Evolutionary conservation across 176 grass and related monocot genomes (phyloP).

Genomic region (Neostapfia colusana): DNA sequence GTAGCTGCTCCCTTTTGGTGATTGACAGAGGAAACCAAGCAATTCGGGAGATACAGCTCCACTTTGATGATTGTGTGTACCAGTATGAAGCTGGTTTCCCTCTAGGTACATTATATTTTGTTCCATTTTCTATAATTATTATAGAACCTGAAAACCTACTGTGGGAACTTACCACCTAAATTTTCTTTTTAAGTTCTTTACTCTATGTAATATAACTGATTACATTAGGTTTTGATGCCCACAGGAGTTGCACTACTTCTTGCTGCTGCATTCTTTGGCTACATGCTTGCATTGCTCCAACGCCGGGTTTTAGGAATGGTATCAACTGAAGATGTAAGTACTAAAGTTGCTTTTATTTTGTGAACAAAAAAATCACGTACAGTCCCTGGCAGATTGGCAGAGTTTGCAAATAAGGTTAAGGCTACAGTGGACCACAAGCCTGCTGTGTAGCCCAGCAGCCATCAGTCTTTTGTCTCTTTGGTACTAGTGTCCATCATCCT

Average conservation of each 20-base stretch:
- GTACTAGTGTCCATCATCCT: slow-evolving; percentile 38
- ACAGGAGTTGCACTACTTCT: slow-evolving; percentile 70
- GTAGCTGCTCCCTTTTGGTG: slow-evolving; percentile 95
- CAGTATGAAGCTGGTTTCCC: slow-evolving; percentile 85
- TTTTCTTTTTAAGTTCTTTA: slow-evolving; percentile 11
- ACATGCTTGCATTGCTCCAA: slow-evolving; percentile 91
- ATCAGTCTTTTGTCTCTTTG: slow-evolving; percentile 50
- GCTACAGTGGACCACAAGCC: slow-evolving; percentile 37
- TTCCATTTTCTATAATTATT: slow-evolving; percentile 25
- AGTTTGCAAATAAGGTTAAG: slow-evolving; percentile 41
- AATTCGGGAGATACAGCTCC: slow-evolving; percentile 82
- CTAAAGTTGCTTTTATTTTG: slow-evolving; percentile 23
- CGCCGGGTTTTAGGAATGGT: slow-evolving; percentile 50
- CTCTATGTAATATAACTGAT: slow-evolving; percentile 10
- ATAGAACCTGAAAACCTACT: slow-evolving; percentile 16
- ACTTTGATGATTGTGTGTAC: slow-evolving; percentile 85
- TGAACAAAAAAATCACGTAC: slow-evolving; percentile 13
- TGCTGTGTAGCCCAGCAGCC: slow-evolving; percentile 39
- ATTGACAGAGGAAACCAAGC: slow-evolving; percentile 93
- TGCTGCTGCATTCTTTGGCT: slow-evolving; percentile 81
- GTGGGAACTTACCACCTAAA: slow-evolving; percentile 6
- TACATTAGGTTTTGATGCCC: slow-evolving; percentile 18
- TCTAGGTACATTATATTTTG: slow-evolving; percentile 52
- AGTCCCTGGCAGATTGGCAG: slow-evolving; percentile 37
- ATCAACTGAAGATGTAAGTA: slow-evolving; percentile 62